Base-by-base conservation (phyloP, 495 filamentous ascomycete genomes). In the Aspergillus funiculosus region DNA sequence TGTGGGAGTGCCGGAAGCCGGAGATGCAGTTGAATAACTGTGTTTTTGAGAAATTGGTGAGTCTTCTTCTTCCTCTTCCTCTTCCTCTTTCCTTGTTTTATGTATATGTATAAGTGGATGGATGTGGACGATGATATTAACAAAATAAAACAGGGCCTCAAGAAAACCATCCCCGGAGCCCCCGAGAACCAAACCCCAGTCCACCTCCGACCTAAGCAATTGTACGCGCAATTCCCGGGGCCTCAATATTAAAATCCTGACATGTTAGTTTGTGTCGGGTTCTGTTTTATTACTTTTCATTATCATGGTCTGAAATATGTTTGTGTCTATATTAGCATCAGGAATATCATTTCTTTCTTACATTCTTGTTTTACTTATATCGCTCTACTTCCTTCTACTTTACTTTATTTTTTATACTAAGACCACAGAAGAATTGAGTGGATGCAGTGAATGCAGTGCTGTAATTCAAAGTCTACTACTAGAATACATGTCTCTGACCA, bases 11-110 rank as follows among this genome's bases (percentile, higher is more conserved):
- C 73, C 77, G 92, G 51, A 61, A 62, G 57, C 54, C 63, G 27
- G 89, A 97, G 72, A 78, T 87, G 78, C 78, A 76, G 50, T 67
- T 97, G 36, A 97, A 95, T 72, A 80, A 76, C 58, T 99, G 92
- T 69, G 88, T 96, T 24, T 96, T 91, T 59, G 82, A 95, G 37
- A 95, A 95, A 57, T 62, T 99, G 74, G 92, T 97, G 68, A 56
- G 85, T 74, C 35, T 31, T 25, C 19, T 15, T 22, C 25, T 15
- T 31, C 43, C 11, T 27, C 6, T n/a, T n/a, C n/a, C 24, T 42
- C 9, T 41, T 36, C 15, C 26, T 17, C 20, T 15, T 11, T 20
- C 10, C n/a, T 19, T 9, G 7, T 19, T 20, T 7, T 24, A 11
- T 34, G 5, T 38, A 41, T 39, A 31, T 21, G 18, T 34, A 7